phyloP scores from a whole-genome alignment of 1,284 basidiomycete species.

The Trichosporon ovoides region DNA sequence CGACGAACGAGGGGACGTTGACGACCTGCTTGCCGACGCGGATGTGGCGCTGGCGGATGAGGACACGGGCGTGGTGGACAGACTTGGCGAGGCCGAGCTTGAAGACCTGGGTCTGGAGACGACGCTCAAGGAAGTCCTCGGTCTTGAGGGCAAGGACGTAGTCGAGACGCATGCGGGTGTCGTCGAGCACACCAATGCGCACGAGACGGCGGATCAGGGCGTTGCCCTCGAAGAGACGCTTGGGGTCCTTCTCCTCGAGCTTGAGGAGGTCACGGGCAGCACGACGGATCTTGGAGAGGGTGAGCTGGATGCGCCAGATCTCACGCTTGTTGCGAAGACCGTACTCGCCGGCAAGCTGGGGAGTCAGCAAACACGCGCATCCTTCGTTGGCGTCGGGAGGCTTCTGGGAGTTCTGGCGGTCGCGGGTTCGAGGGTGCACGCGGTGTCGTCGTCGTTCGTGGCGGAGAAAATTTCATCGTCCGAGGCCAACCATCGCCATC shows the following conservation, averaged over 20 bases:
- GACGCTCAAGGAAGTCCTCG: slow-evolving; percentile 99
- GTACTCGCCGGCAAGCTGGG: slow-evolving; percentile 95
- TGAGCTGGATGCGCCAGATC: slow-evolving; percentile 99
- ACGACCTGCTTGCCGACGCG: slow-evolving; percentile 99
- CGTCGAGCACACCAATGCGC: slow-evolving; percentile 99
- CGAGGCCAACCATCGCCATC: too few relatives aligned
- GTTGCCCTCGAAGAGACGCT: slow-evolving; percentile 98
- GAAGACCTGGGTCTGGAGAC: slow-evolving; percentile 99
- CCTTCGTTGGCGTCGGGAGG: not conserved
- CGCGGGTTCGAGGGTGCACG: not conserved
- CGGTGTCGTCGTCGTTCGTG: not conserved
- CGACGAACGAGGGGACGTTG: slow-evolving; percentile 98
- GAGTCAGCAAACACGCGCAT: slow-evolving; percentile 6
- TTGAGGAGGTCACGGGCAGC: slow-evolving; percentile 99
- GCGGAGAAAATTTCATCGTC: not conserved
- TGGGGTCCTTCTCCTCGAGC: slow-evolving; percentile 99
- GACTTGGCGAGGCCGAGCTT: slow-evolving; percentile 90
- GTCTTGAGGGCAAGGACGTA: slow-evolving; percentile 99
- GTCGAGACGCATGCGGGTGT: slow-evolving; percentile 98
- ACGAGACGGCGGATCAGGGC: slow-evolving; percentile 98
- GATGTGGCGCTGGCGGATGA: slow-evolving; percentile 82
- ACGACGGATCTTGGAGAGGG: slow-evolving; percentile 98
- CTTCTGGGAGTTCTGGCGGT: not conserved
- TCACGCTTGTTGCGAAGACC: slow-evolving; percentile 99
- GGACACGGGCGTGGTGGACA: slow-evolving; percentile 96